Evolutionary conservation across 192 early-diverging fungal genomes (phyloP).

Genomic region (Podila verticillata): DNA sequence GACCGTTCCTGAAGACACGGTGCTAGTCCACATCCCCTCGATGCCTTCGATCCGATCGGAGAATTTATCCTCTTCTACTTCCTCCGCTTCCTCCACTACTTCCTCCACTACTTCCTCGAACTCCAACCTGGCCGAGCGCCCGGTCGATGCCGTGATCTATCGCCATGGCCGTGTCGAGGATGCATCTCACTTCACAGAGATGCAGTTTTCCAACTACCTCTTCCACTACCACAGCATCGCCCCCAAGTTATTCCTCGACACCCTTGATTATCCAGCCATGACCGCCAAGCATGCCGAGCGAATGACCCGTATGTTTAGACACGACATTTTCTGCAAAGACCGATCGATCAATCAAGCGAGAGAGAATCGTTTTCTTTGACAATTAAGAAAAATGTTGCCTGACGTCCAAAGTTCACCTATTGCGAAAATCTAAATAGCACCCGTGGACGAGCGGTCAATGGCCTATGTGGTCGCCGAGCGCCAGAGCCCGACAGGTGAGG

Average conservation of each 20-base stretch:
- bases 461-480: constrained; percentile 40
- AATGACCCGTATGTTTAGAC: constrained; percentile 30
- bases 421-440: constrained; percentile 9
- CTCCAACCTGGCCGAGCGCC: not conserved
- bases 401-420: not conserved
- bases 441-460: constrained; percentile 31
- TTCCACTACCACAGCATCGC: constrained; percentile 15
- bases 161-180: constrained; percentile 42
- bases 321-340: too few relatives aligned
- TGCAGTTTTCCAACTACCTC: constrained; percentile 47
- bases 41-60: constrained; percentile 13
- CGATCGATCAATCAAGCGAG: too few relatives aligned
- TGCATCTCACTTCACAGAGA: constrained; percentile 23
- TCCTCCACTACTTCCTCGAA: not conserved
- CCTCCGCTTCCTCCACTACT: not conserved
- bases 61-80: not conserved
- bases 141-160: constrained; percentile 19
- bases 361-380: not conserved
- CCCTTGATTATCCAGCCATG: constrained; percentile 14
- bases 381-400: not conserved
- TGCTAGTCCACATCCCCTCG: constrained; percentile 13
- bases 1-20: not conserved
- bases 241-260: constrained; percentile 17
- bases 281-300: constrained; percentile 13
- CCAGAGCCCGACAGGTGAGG: constrained; percentile 5